Conservation (phyloP, 257 asterid genomes). For the Solanum verrucosum region DNA sequence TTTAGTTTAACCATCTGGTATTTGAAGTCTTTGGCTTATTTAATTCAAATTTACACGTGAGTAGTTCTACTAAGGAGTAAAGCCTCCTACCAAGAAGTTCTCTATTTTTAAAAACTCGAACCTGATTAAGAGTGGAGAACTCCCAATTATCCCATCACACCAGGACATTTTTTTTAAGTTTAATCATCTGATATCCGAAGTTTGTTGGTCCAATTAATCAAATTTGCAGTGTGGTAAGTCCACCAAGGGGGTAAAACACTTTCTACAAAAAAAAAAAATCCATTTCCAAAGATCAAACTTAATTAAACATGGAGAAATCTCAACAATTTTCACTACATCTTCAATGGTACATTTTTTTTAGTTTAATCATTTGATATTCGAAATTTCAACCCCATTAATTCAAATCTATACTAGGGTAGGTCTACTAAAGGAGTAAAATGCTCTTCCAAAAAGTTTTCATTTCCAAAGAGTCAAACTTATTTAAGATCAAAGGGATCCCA, state of each 20-base stretch:
- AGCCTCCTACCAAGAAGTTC: background rate
- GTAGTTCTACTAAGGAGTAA: background rate
- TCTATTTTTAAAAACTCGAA: background rate
- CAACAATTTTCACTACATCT: background rate
- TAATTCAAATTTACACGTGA: background rate
- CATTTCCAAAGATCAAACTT: background rate
- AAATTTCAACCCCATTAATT: background rate
- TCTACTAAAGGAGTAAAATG: background rate
- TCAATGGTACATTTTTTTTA: background rate
- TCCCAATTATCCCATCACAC: background rate
- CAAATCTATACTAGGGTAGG: background rate
- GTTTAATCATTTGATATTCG: background rate
- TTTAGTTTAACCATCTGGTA: background rate
- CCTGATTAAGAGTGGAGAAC: background rate
- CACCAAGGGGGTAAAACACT: background rate
- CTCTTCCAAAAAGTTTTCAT: background rate
- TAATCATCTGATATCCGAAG: background rate
- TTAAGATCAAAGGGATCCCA: background rate
- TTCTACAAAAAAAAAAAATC: too few relatives aligned
- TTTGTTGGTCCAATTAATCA: background rate
- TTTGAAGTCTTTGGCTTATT: background rate
- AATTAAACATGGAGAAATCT: background rate
- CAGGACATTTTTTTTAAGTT: background rate
- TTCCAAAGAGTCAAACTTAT: background rate
- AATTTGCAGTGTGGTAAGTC: background rate